Conservation (phyloP, 257 asterid species). For the Jasminum sambac region DNA sequence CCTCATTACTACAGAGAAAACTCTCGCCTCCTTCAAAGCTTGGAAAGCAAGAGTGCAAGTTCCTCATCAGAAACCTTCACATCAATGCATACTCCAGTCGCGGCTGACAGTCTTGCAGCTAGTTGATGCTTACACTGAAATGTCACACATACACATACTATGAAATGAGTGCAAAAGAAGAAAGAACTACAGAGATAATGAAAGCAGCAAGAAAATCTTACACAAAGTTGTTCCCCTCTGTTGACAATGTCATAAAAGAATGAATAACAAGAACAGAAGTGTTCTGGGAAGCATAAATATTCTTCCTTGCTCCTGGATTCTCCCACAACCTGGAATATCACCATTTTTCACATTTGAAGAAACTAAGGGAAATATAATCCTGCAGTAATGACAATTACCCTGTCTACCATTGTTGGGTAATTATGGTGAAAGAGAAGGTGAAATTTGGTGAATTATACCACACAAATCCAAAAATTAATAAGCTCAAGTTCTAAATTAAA, state of each 20-base stretch:
- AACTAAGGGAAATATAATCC: neutral
- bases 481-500: neutral
- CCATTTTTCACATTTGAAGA: neutral
- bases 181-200: neutral
- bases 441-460: neutral
- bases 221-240: conserved; percentile 92
- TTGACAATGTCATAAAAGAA: conserved; percentile 89
- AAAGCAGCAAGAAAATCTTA: conserved; percentile 34
- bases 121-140: conserved; percentile 93
- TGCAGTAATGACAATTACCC: neutral
- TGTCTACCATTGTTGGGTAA: neutral
- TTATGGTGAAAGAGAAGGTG: neutral
- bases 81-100: conserved; percentile 59
- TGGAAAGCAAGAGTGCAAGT: conserved; percentile 65
- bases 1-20: neutral
- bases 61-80: conserved; percentile 74
- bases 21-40: conserved; percentile 22
- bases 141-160: neutral
- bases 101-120: conserved; percentile 87
- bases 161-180: neutral
- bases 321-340: conserved; percentile 58
- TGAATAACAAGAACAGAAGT: conserved; percentile 83
- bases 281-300: conserved; percentile 75
- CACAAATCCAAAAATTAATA: neutral
- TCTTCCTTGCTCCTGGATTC: conserved; percentile 87